phyloP scores from a whole-genome alignment of 345 rosid genomes.

The Anastatica hierochuntica region DNA sequence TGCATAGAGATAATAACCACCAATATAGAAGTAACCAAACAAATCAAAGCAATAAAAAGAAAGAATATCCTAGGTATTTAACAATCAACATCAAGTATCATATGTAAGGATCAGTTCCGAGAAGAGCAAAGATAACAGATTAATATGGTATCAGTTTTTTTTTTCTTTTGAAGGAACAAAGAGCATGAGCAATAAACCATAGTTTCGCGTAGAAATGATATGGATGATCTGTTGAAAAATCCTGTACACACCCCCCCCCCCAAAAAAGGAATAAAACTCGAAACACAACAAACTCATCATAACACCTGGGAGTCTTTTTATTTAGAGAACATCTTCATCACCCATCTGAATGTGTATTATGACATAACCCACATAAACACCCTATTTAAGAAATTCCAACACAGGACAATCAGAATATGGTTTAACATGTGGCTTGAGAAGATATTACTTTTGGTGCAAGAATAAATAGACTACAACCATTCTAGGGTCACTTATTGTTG shows the following conservation, averaged over 20 bases:
- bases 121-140: neutral
- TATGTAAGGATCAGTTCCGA: slow-evolving; percentile 1
- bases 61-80: neutral
- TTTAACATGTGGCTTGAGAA: slow-evolving; percentile 32
- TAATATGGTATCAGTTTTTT: neutral
- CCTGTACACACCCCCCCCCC: slow-evolving; percentile 36
- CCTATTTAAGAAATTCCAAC: slow-evolving; percentile 84
- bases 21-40: neutral
- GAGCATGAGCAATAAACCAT: neutral
- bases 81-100: neutral
- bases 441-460: slow-evolving; percentile 29
- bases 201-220: neutral
- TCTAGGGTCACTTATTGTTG: neutral
- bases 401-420: slow-evolving; percentile 43
- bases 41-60: neutral
- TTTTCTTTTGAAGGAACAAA: neutral
- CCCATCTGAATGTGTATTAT: slow-evolving; percentile 59
- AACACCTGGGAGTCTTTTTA: slow-evolving; percentile 78
- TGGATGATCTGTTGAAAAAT: slow-evolving; percentile 26
- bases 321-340: slow-evolving; percentile 75
- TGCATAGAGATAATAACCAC: slow-evolving; percentile 7
- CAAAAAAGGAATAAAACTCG: slow-evolving; percentile 37
- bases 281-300: slow-evolving; percentile 58
- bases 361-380: slow-evolving; percentile 69
- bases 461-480: slow-evolving; percentile 21